These are phyloP conservation scores for Curvularia sp. DNA, from an alignment of 2,329 filamentous ascomycete genomes.

Conservation along the genomic window DNA sequence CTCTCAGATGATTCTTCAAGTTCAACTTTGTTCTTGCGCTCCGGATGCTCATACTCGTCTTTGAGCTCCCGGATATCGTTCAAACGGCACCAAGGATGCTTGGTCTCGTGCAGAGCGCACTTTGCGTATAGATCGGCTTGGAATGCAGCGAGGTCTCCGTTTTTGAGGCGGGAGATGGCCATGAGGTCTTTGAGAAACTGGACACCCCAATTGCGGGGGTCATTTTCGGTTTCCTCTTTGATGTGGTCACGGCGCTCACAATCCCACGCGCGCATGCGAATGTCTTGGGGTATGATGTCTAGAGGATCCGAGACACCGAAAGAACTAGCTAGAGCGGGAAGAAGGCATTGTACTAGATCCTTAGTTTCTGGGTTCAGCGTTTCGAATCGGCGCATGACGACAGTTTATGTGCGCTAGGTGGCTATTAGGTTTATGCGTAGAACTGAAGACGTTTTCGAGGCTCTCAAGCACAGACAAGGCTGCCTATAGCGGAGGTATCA, in stretches of 20 bases:
- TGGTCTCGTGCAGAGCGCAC: constrained; percentile 33
- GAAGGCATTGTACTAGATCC: constrained; percentile 41
- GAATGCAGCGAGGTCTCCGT: constrained; percentile 35
- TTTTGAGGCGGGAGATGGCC: constrained; percentile 42
- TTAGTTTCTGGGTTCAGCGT: constrained; percentile 45
- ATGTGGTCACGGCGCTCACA: constrained; percentile 47
- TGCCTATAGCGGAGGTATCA: not conserved
- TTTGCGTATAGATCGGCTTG: constrained; percentile 38
- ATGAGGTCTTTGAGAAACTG: constrained; percentile 47
- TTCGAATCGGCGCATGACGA: constrained; percentile 42
- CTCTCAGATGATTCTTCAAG: constrained; percentile 24
- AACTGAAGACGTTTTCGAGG: not conserved
- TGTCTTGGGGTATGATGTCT: constrained; percentile 45
- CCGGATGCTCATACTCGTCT: constrained; percentile 39
- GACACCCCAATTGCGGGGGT: constrained; percentile 48
- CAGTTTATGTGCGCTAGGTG: not conserved
- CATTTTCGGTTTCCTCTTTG: constrained; percentile 43
- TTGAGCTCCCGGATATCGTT: constrained; percentile 44
- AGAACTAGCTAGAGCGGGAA: constrained; percentile 40
- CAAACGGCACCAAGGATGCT: constrained; percentile 44
- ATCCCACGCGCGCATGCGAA: constrained; percentile 49
- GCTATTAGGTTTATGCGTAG: not conserved
- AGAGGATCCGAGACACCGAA: constrained; percentile 32
- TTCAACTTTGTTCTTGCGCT: constrained; percentile 16
- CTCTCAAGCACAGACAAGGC: not conserved